These are phyloP conservation scores for Debaryomyces nepalensis DNA, from an alignment of 1,139 yeast genomes.

Conservation along the genomic window DNA sequence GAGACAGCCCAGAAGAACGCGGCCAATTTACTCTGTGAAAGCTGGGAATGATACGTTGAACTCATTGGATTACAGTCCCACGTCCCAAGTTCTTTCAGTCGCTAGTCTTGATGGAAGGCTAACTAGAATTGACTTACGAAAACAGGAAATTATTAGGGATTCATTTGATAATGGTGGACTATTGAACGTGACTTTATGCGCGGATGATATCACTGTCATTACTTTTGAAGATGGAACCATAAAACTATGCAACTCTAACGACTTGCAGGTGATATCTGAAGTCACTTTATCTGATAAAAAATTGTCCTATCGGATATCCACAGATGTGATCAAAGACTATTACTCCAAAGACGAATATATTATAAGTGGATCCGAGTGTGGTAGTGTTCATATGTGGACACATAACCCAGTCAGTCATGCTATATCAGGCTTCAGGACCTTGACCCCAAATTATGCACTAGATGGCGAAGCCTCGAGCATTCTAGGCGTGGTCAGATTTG, in stretches of 20 bases:
- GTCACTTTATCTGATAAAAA: background rate
- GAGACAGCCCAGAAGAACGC: slow-evolving; percentile 15
- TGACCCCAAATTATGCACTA: background rate
- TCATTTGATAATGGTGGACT: slow-evolving; percentile 18
- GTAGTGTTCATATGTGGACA: slow-evolving; percentile 18
- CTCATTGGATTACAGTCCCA: slow-evolving; percentile 23
- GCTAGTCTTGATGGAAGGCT: slow-evolving; percentile 37
- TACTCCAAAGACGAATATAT: slow-evolving; percentile 15
- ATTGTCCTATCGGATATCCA: slow-evolving; percentile 15
- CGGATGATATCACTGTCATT: slow-evolving; percentile 15
- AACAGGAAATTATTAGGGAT: slow-evolving; percentile 22
- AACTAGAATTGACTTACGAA: slow-evolving; percentile 33
- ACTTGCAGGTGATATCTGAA: slow-evolving; percentile 10
- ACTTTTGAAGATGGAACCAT: slow-evolving; percentile 20
- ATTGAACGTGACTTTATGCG: slow-evolving; percentile 10
- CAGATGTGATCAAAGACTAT: slow-evolving; percentile 17
- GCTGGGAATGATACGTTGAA: slow-evolving; percentile 37
- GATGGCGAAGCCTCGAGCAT: slow-evolving; percentile 13
- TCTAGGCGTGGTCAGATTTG: slow-evolving; percentile 21
- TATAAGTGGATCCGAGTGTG: slow-evolving; percentile 22
- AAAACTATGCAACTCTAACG: slow-evolving; percentile 12
- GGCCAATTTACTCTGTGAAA: slow-evolving; percentile 19
- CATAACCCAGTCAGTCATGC: slow-evolving; percentile 4
- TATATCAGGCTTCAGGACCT: background rate
- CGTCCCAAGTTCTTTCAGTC: slow-evolving; percentile 19